Evolutionary conservation across 192 early-diverging fungal genomes (phyloP).

Genomic region (Piromyces finnis): DNA sequence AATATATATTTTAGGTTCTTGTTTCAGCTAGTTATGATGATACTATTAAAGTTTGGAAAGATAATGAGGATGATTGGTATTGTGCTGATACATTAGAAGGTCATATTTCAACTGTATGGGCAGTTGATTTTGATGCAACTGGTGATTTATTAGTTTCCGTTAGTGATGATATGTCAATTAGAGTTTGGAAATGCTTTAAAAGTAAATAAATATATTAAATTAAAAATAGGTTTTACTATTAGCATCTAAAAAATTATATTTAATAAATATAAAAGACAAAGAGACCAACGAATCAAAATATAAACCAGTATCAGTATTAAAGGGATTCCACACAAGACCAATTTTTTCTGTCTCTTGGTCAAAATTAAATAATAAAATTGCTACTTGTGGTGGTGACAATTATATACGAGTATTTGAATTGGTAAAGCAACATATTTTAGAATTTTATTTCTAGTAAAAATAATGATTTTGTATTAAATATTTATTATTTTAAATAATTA

Average conservation of each 20-base stretch:
- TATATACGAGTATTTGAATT: constrained; percentile 41
- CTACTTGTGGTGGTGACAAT: constrained; percentile 74
- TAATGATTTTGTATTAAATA: not conserved
- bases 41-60: constrained; percentile 80
- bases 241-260: not conserved
- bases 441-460: no score
- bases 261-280: constrained; percentile 5
- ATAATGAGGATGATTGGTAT: constrained; percentile 87
- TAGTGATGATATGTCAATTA: constrained; percentile 70
- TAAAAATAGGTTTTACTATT: no score
- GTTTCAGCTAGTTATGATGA: constrained; percentile 86
- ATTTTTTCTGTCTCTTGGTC: constrained; percentile 92
- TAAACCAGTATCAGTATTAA: constrained; percentile 44
- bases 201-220: not conserved
- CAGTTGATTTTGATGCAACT: constrained; percentile 56
- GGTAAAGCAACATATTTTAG: no score
- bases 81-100: constrained; percentile 69
- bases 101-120: constrained; percentile 86
- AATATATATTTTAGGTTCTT: constrained; percentile 25
- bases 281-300: constrained; percentile 41
- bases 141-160: constrained; percentile 46
- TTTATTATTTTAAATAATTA: constrained; percentile 6
- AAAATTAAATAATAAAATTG: constrained; percentile 45
- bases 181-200: constrained; percentile 47
- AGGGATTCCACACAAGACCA: constrained; percentile 59